A percentile compares a stretch with the other conserved stretches of the same genome.
Conservation (phyloP, 306 rosid genomes). For the Lithocarpus polystachyus region DNA sequence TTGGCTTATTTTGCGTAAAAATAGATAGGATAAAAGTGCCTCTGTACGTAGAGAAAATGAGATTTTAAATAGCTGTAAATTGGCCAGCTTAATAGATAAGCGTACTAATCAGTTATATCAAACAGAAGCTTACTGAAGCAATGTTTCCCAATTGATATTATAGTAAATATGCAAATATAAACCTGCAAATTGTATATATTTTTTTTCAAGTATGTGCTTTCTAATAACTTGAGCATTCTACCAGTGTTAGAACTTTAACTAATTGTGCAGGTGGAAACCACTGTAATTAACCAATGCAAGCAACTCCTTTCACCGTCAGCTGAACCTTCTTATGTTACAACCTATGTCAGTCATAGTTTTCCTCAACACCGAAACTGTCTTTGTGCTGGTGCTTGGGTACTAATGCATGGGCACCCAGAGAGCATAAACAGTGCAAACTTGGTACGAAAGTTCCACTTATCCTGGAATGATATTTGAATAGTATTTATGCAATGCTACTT, state of each 20-base stretch:
- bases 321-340: conserved; percentile 78
- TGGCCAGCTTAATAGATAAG: too few species aligned
- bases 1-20: too few species aligned
- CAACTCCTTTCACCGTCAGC: conserved; percentile 91
- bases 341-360: conserved; percentile 80
- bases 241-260: conserved; percentile 11
- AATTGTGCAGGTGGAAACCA: conserved; percentile 76
- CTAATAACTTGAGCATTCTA: neutral
- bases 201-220: neutral
- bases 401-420: conserved; percentile 92
- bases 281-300: conserved; percentile 87
- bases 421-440: conserved; percentile 74
- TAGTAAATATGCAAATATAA: neutral
- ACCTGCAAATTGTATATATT: neutral
- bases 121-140: too few species aligned
- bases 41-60: too few species aligned
- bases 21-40: too few species aligned
- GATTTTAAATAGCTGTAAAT: too few species aligned
- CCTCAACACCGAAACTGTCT: conserved; percentile 73
- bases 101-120: too few species aligned
- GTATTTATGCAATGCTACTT: neutral
- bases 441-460: conserved; percentile 47
- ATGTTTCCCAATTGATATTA: too few species aligned
- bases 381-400: conserved; percentile 97
- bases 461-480: conserved; percentile 10